Conservation (phyloP, 2,329 filamentous ascomycete species). For the Diaporthe caulivora region DNA sequence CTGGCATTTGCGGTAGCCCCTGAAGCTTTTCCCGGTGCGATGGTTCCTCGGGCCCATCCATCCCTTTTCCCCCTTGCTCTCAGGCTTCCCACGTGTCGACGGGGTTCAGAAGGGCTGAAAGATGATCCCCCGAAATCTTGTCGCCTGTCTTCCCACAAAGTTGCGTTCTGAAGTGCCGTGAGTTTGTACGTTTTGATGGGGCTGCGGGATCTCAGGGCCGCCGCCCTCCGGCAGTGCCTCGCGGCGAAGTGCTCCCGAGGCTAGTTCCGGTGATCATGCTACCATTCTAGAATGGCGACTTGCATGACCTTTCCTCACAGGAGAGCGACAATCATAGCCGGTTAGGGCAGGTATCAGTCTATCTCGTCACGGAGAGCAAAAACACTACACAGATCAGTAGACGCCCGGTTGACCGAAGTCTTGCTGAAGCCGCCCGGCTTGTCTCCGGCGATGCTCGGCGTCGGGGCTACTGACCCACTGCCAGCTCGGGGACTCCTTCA, state of each 20-base stretch:
- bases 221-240: background rate
- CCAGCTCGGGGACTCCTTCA: background rate
- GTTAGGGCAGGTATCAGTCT: background rate
- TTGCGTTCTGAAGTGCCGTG: slow-evolving; percentile 19
- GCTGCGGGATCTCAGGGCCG: background rate
- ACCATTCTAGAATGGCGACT: background rate
- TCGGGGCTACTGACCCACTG: background rate
- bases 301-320: background rate
- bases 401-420: too few species aligned
- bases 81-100: slow-evolving; percentile 21
- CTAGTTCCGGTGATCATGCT: background rate
- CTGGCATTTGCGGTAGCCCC: slow-evolving; percentile 8
- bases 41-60: slow-evolving; percentile 25
- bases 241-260: slow-evolving; percentile 9
- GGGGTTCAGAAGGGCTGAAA: slow-evolving; percentile 19
- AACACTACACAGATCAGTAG: background rate
- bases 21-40: slow-evolving; percentile 25
- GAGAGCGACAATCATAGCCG: background rate
- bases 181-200: background rate
- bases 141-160: background rate
- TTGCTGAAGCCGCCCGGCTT: background rate
- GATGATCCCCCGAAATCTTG: slow-evolving; percentile 28
- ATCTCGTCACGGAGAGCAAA: background rate
- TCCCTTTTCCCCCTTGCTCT: background rate
- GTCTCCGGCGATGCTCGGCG: background rate